These are phyloP conservation scores for Coemansia sp. DNA, from an alignment of 192 early-diverging fungal genomes.

Conservation along the genomic window DNA sequence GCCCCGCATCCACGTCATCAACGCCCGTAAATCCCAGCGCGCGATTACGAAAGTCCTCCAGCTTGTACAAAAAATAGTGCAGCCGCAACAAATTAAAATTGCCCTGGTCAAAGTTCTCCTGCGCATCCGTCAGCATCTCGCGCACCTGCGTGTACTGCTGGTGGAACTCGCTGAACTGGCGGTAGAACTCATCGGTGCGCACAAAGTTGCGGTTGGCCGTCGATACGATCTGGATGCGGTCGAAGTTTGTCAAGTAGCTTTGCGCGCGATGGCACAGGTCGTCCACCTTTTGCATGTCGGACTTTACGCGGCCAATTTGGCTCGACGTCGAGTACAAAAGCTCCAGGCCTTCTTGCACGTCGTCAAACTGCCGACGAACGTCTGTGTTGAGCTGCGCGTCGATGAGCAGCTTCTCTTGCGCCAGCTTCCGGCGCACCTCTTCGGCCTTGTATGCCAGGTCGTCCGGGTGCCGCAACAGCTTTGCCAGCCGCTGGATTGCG, in stretches of 20 bases:
- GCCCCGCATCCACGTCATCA: slow-evolving; percentile 72
- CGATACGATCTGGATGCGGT: slow-evolving; percentile 90
- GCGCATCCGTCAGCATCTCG: slow-evolving; percentile 67
- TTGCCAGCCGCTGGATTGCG: slow-evolving; percentile 76
- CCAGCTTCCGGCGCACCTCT: slow-evolving; percentile 76
- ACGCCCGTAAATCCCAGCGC: slow-evolving; percentile 75
- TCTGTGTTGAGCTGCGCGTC: slow-evolving; percentile 96
- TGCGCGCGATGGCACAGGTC: slow-evolving; percentile 80
- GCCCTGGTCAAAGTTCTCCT: slow-evolving; percentile 44
- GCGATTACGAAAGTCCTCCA: slow-evolving; percentile 86
- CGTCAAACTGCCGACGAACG: slow-evolving; percentile 89
- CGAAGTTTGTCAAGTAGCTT: slow-evolving; percentile 86
- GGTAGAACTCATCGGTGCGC: slow-evolving; percentile 79
- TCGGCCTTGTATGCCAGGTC: slow-evolving; percentile 86
- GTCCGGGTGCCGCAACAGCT: slow-evolving; percentile 87
- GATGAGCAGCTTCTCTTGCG: slow-evolving; percentile 84
- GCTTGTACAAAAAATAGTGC: slow-evolving; percentile 83
- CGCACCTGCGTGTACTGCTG: slow-evolving; percentile 73
- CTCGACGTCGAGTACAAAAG: slow-evolving; percentile 64
- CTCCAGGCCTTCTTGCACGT: slow-evolving; percentile 85
- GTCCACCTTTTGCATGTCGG: slow-evolving; percentile 83
- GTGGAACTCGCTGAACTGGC: slow-evolving; percentile 86
- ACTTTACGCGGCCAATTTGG: slow-evolving; percentile 63
- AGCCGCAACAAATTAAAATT: slow-evolving; percentile 76
- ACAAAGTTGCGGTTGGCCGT: slow-evolving; percentile 94